A percentile compares a stretch with the other conserved stretches of the same genome.
Conservation (phyloP, 2,329 filamentous ascomycete genomes). For the Massarina eburnea region DNA sequence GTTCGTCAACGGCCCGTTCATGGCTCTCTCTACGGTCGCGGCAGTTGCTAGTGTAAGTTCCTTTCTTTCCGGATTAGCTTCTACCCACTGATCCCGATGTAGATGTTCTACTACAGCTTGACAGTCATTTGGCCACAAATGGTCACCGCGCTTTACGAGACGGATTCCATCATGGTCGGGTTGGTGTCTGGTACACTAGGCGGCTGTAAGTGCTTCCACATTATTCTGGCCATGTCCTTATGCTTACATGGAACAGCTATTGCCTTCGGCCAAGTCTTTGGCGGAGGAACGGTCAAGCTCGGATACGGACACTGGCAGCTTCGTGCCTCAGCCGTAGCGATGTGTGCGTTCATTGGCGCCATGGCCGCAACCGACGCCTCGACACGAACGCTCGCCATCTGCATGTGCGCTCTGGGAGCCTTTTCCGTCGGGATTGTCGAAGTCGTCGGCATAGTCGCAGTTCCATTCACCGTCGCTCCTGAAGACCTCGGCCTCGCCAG, state of each 20-base stretch:
- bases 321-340: conserved; percentile 9
- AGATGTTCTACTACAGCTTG: conserved; percentile 22
- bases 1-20: conserved; percentile 10
- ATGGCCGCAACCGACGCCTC: conserved; percentile 20
- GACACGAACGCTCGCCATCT: conserved; percentile 12
- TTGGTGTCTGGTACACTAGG: conserved; percentile 18
- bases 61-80: background rate
- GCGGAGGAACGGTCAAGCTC: conserved; percentile 10
- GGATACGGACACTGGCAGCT: conserved; percentile 20
- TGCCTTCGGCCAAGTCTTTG: conserved; percentile 20
- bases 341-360: conserved; percentile 20
- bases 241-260: conserved; percentile 5
- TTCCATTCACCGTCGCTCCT: conserved; percentile 17
- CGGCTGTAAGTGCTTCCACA: conserved; percentile 4
- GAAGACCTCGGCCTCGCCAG: conserved; percentile 16
- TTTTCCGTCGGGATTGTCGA: conserved; percentile 51
- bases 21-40: conserved; percentile 13
- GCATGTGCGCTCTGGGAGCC: conserved; percentile 19
- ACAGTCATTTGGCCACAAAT: conserved; percentile 22
- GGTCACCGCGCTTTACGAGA: conserved; percentile 15
- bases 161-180: conserved; percentile 15
- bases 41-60: conserved; percentile 14
- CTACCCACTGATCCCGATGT: background rate
- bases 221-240: background rate
- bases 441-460: conserved; percentile 35